A percentile compares a stretch with the other conserved stretches of the same genome.
These are phyloP conservation scores for Mycena maculata DNA, from an alignment of 768 basidiomycete species.

Conservation along the genomic window DNA sequence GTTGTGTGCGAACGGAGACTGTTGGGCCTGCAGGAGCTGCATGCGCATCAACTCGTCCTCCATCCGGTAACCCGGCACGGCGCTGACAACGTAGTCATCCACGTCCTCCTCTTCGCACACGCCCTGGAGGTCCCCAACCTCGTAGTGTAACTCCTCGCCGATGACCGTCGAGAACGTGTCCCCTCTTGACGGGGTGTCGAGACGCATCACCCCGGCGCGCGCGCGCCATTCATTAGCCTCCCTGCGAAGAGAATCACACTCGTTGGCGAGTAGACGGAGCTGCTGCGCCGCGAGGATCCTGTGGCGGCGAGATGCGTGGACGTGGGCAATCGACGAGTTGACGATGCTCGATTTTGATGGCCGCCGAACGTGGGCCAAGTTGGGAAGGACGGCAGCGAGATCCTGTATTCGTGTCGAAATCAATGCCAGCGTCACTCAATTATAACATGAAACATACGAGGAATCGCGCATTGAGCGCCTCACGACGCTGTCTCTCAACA, in stretches of 20 bases:
- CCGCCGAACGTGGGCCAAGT: conserved; percentile 73
- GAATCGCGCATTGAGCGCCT: conserved; percentile 81
- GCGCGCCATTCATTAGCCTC: conserved; percentile 83
- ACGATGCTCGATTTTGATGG: conserved; percentile 86
- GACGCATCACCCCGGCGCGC: conserved; percentile 63
- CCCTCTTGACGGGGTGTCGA: conserved; percentile 65
- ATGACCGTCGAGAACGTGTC: conserved; percentile 64
- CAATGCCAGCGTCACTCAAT: not conserved
- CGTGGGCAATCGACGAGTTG: conserved; percentile 78
- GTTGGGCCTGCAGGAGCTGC: conserved; percentile 34
- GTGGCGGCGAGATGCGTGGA: conserved; percentile 70
- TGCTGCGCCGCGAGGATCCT: conserved; percentile 73
- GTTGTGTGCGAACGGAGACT: conserved; percentile 33
- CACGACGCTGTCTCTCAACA: conserved; percentile 78
- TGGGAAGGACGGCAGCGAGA: conserved; percentile 77
- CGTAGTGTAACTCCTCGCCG: conserved; percentile 53
- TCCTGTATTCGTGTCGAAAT: conserved; percentile 56
- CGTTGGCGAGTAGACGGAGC: conserved; percentile 66
- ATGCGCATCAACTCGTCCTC: conserved; percentile 36
- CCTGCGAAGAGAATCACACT: conserved; percentile 73
- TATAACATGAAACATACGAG: conserved; percentile 44
- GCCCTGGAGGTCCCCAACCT: conserved; percentile 34
- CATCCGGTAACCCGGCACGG: conserved; percentile 32
- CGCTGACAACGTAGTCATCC: conserved; percentile 30
- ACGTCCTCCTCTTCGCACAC: conserved; percentile 31